Evolutionary conservation across 805 yeast genomes (phyloP).

Genomic region (Gaillardinia entomophila): DNA sequence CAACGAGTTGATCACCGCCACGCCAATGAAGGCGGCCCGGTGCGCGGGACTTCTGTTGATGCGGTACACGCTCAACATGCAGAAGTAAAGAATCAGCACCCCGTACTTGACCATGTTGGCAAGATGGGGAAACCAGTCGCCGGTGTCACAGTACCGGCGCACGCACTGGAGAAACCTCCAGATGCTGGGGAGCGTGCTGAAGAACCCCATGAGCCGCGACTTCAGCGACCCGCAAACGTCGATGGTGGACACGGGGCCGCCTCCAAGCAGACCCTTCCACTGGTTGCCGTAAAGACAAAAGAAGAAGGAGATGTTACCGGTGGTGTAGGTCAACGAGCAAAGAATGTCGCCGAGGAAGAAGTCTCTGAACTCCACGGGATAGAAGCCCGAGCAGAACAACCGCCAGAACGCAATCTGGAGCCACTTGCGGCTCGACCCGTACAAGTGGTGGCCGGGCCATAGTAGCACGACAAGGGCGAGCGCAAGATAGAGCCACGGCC

Average conservation of each 20-base stretch:
- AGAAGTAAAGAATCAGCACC: conserved; percentile 61
- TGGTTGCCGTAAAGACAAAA: conserved; percentile 73
- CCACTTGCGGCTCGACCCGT: conserved; percentile 72
- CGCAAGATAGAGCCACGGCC: conserved; percentile 77
- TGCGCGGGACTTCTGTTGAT: conserved; percentile 40
- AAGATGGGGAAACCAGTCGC: conserved; percentile 94
- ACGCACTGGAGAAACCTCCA: conserved; percentile 91
- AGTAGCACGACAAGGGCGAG: conserved; percentile 41
- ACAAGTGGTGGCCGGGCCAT: conserved; percentile 57
- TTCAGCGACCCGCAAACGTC: conserved; percentile 68
- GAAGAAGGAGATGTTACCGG: conserved; percentile 80
- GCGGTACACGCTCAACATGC: conserved; percentile 72
- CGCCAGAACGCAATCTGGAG: conserved; percentile 65
- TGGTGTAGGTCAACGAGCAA: conserved; percentile 81
- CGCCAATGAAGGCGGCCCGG: conserved; percentile 59
- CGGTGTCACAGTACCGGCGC: conserved; percentile 87
- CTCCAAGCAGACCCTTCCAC: conserved; percentile 52
- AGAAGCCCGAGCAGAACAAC: conserved; percentile 73
- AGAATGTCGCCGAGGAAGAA: conserved; percentile 90
- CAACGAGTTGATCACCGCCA: conserved; percentile 70
- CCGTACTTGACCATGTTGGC: conserved; percentile 81
- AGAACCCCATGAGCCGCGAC: conserved; percentile 76
- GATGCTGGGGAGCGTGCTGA: conserved; percentile 77
- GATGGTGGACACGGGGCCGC: conserved; percentile 11
- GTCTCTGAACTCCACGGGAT: conserved; percentile 93